A percentile compares a stretch with the other conserved stretches of the same genome.
Evolutionary conservation across 2,329 filamentous ascomycete genomes (phyloP).

Genomic region (Sporothrix luriei): DNA sequence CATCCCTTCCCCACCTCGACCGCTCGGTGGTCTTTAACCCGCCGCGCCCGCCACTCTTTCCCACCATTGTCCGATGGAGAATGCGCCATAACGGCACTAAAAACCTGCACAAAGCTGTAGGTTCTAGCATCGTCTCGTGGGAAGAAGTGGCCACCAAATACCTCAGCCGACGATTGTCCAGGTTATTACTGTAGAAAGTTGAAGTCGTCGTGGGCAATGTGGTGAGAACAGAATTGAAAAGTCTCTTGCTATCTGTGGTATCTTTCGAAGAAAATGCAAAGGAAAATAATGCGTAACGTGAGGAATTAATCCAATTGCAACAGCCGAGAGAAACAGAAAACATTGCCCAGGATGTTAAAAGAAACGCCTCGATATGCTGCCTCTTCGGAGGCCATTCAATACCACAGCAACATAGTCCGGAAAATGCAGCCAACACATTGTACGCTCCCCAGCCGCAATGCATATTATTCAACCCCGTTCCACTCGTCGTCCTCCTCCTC

Average conservation of each 20-base stretch:
- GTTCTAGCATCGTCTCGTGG: not conserved
- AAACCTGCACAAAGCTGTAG: not conserved
- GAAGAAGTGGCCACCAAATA: not conserved
- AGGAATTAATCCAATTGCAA: not conserved
- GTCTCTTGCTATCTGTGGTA: conserved; percentile 5
- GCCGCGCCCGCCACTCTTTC: not conserved
- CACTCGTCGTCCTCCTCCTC: conserved; percentile 12
- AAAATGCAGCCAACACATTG: too few species aligned
- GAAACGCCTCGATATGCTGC: too few species aligned
- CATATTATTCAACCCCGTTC: not conserved
- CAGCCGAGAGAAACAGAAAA: not conserved
- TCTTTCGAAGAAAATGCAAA: not conserved
- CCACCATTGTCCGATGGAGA: conserved; percentile 10
- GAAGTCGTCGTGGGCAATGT: not conserved
- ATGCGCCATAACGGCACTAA: not conserved
- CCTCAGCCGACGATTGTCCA: not conserved
- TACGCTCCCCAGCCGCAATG: not conserved
- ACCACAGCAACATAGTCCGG: not conserved
- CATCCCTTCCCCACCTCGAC: not conserved
- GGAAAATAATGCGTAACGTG: not conserved
- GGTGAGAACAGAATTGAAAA: not conserved
- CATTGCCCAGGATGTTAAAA: too few species aligned
- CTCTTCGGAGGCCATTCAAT: not conserved
- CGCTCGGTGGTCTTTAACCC: conserved; percentile 18
- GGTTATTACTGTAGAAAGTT: not conserved